Base-by-base conservation (phyloP, 2,329 filamentous ascomycete species). In the Botrytis hyacinthi region DNA sequence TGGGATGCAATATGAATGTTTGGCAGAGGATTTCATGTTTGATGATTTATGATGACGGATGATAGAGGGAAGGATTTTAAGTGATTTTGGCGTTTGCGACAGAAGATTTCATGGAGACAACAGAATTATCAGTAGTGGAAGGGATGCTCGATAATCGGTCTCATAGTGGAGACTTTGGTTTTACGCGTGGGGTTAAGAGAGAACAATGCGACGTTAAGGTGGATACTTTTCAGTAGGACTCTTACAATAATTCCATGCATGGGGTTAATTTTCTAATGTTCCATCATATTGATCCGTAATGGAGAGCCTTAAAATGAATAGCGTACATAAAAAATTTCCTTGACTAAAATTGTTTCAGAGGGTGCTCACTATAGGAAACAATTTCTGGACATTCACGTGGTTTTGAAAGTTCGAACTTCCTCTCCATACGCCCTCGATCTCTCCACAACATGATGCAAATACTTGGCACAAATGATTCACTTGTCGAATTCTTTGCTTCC, bases 311-410 rank as follows among this genome's bases (percentile, higher is more conserved):
- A 10, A 6, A 29, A 4, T 6, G 9, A 0, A 4, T 4, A 62
- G 0, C 6, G 10, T 40, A 3, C 14, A 40, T 29, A 1, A 3
- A 18, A 12, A 3, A n/a, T 2, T 20, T 20, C 0, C 6, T 40
- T 42, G 6, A 40, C 12, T 42, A 29, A n/a, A 18, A 18, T 42
- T n/a, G 12, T 42, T 62, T 6, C 26, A 42, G 10, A 3, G 0
- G n/a, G 7, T 26, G 37, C 26, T 42, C 14, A 10, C 35, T 42
- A 8, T 6, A n/a, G 4, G 18, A 5, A 40, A 37, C 4, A n/a
- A 40, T 26, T 3, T 26, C 22, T 40, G 14, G 18, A 26, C 1
- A 0, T 51, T 26, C 22, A 26, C 22, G 22, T 5, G 9, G 8
- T 5, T 26, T 26, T 26, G 4, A 51, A 9, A 12, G 14, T 20